Conservation (phyloP, 2,329 filamentous ascomycete genomes). For the Dactylonectria macrodidyma region DNA sequence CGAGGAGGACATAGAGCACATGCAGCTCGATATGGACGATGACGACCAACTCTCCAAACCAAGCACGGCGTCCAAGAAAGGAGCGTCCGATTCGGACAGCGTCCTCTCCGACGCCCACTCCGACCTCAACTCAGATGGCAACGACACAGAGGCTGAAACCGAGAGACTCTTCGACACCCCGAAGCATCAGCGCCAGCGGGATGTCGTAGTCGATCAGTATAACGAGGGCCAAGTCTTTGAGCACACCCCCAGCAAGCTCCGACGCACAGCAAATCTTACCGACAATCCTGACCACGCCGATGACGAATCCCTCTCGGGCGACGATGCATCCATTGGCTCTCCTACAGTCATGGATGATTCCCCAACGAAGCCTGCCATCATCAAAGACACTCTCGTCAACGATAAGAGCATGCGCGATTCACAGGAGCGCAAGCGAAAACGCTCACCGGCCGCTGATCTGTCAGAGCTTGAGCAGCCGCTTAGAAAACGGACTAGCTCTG, state of each 20-base stretch:
- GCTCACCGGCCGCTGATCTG: slow-evolving; percentile 61
- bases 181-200: slow-evolving; percentile 73
- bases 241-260: slow-evolving; percentile 83
- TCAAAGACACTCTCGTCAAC: slow-evolving; percentile 48
- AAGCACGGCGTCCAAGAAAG: slow-evolving; percentile 46
- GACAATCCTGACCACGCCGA: slow-evolving; percentile 56
- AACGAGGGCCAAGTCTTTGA: slow-evolving; percentile 70
- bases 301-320: slow-evolving; percentile 59
- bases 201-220: slow-evolving; percentile 72
- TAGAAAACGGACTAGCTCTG: slow-evolving; percentile 69
- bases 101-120: slow-evolving; percentile 69
- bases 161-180: slow-evolving; percentile 94
- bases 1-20: slow-evolving; percentile 76
- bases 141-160: slow-evolving; percentile 90
- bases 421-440: slow-evolving; percentile 65
- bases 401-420: slow-evolving; percentile 53
- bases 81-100: slow-evolving; percentile 63
- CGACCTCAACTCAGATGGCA: slow-evolving; percentile 59
- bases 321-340: slow-evolving; percentile 57
- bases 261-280: slow-evolving; percentile 61
- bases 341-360: slow-evolving; percentile 57
- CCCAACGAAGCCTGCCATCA: slow-evolving; percentile 52
- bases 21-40: slow-evolving; percentile 61
- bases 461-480: slow-evolving; percentile 64
- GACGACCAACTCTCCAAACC: slow-evolving; percentile 50